Evolutionary conservation across 2,329 filamentous ascomycete genomes (phyloP), one percentile per base, ranked within the genome.

Genomic region (Colletotrichum sp.): DNA sequence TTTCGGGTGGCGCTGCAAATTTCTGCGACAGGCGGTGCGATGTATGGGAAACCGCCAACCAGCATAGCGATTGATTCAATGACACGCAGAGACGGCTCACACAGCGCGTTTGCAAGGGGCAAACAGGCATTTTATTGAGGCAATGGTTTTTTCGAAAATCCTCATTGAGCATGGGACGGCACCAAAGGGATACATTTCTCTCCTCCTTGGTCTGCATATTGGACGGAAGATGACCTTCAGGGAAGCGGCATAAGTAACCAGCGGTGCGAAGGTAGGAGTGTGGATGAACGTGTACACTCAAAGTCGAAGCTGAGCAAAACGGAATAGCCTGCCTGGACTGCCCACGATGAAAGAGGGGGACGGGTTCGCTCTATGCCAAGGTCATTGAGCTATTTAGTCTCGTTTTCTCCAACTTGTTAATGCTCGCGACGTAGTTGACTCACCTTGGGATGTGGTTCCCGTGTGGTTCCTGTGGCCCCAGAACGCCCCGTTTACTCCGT

Each of bases 1-100:
- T 52, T 52, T 13, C n/a, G 44, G 44, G 44, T 52, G n/a, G 44
- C 44, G n/a, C 44, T 52, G 44, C 24, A 21, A 64, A 60, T 39
- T 26, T 32, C 26, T 15, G 26, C 55, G 21, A 28, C 32, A 60
- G 30, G 34, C 57, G n/a, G 49, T 36, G 44, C 44, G 44, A 77
- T 68, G 55, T 39, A 60, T 60, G 70, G 74, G 60, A 73, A 62
- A 44, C 64, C 60, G n/a, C 62, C 64, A 64, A 69, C 39, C 63
- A 63, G 70, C 73, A 76, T 76, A 72, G 73, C 69, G 73, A 72
- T 73, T 68, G 73, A 64, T 76, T 72, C 62, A 26, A 36, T 8
- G 26, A 60, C 52, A n/a, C 15, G 21, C n/a, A 26, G 15, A 63
- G 24, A 60, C 34, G 28, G 36, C 12, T 24, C 21, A 26, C 21